Evolutionary conservation across 768 basidiomycete genomes (phyloP).

Genomic region (Auricularia cornea): DNA sequence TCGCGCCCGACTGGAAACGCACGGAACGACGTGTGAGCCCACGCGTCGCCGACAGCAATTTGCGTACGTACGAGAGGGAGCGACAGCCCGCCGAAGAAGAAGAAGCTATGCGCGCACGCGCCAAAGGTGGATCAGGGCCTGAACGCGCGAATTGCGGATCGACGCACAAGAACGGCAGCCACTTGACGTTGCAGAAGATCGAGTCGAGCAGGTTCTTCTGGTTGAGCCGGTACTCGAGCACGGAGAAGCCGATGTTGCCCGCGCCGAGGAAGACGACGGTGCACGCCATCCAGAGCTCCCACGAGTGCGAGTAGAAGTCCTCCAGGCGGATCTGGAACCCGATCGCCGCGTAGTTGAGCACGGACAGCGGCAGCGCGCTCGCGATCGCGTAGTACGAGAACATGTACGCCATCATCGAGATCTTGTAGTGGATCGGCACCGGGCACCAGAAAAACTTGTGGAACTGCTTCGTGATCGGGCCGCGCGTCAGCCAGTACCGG

Average conservation of each 20-base stretch:
- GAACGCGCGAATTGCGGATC: too few relatives aligned
- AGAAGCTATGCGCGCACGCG: conserved; percentile 51
- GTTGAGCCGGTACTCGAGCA: conserved; percentile 62
- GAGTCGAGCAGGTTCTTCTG: conserved; percentile 41
- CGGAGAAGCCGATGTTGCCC: conserved; percentile 59
- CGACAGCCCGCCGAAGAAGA: conserved; percentile 64
- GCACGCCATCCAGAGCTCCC: conserved; percentile 69
- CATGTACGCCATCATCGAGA: conserved; percentile 56
- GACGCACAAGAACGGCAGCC: conserved; percentile 69
- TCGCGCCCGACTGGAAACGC: conserved; percentile 35
- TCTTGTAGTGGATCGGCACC: conserved; percentile 77
- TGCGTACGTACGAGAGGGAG: too few relatives aligned
- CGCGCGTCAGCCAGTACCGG: conserved; percentile 64
- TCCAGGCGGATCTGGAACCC: conserved; percentile 56
- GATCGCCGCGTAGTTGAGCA: conserved; percentile 63
- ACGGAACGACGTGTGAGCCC: too few relatives aligned
- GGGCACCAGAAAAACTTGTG: conserved; percentile 67
- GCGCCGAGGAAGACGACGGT: conserved; percentile 46
- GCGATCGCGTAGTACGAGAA: conserved; percentile 56
- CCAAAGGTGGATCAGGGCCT: too few relatives aligned
- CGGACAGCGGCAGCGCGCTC: conserved; percentile 49
- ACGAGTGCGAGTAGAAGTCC: conserved; percentile 62
- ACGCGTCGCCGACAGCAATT: too few relatives aligned
- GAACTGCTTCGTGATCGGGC: conserved; percentile 78
- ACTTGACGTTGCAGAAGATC: conserved; percentile 51